Conservation (phyloP, 2,329 filamentous ascomycete species). For the Colletotrichum gloeosporioides region DNA sequence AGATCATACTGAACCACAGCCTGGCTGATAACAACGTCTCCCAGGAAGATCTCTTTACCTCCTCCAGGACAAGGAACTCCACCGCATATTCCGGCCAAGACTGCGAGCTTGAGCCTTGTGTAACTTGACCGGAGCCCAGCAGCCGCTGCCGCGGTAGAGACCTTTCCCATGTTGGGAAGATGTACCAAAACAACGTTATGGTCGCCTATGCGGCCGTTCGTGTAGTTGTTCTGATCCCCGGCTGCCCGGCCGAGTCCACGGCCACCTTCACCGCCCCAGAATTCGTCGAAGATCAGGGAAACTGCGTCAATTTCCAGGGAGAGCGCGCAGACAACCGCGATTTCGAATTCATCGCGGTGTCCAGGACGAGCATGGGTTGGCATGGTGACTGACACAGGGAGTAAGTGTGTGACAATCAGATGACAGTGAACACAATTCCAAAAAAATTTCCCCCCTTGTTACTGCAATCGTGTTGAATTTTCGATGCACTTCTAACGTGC, state of each 20-base stretch:
- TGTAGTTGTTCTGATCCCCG: slow-evolving; percentile 34
- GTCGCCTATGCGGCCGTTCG: slow-evolving; percentile 25
- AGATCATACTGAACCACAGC: slow-evolving; percentile 26
- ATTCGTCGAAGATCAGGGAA: neutral
- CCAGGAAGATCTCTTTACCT: slow-evolving; percentile 24
- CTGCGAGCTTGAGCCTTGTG: slow-evolving; percentile 28
- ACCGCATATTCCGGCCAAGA: slow-evolving; percentile 29
- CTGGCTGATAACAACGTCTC: slow-evolving; percentile 38
- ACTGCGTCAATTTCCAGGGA: neutral
- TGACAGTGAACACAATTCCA: neutral
- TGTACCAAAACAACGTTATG: slow-evolving; percentile 34
- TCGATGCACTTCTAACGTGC: rapidly evolving
- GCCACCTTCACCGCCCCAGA: slow-evolving; percentile 15
- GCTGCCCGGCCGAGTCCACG: slow-evolving; percentile 26
- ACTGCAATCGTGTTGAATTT: neutral
- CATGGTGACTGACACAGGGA: neutral
- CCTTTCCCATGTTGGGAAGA: slow-evolving; percentile 33
- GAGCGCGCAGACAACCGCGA: neutral
- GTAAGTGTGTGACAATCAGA: rapidly evolving
- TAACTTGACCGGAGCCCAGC: slow-evolving; percentile 27
- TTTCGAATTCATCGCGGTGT: neutral
- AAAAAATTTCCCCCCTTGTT: no score
- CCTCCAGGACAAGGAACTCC: slow-evolving; percentile 17
- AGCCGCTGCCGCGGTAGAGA: slow-evolving; percentile 24
- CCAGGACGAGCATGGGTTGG: neutral